These are phyloP conservation scores for Botrytis fragariae DNA, from an alignment of 2,329 filamentous ascomycete genomes.

Conservation along the genomic window DNA sequence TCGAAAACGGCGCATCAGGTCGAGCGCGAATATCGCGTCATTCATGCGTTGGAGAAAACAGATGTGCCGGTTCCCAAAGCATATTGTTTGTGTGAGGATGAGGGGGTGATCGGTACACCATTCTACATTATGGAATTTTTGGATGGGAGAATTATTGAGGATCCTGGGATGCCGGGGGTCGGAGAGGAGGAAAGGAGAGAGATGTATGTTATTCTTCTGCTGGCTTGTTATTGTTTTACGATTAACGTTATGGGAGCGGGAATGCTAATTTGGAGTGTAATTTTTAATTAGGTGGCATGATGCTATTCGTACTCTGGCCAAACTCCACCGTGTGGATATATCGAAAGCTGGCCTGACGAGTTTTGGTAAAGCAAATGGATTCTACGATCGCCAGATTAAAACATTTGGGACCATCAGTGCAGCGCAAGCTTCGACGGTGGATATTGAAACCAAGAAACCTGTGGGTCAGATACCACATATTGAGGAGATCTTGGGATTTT, in stretches of 20 bases:
- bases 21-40: conserved; percentile 90
- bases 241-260: neutral
- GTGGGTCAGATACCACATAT: conserved; percentile 86
- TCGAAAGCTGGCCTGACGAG: conserved; percentile 62
- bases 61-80: conserved; percentile 83
- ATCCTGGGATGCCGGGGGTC: conserved; percentile 76
- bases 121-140: conserved; percentile 99
- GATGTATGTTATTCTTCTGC: conserved; percentile 51
- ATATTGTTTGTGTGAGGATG: conserved; percentile 83
- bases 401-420: conserved; percentile 78
- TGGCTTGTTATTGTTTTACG: neutral
- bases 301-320: conserved; percentile 78
- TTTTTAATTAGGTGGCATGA: conserved; percentile 65
- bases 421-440: conserved; percentile 71
- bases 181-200: conserved; percentile 64
- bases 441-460: conserved; percentile 70
- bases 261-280: conserved; percentile 9
- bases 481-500: conserved; percentile 75
- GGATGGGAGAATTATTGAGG: conserved; percentile 89
- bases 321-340: conserved; percentile 74
- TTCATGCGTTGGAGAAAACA: conserved; percentile 75
- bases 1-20: conserved; percentile 95
- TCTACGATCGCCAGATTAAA: conserved; percentile 81
- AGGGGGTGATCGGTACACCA: conserved; percentile 74
- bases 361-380: conserved; percentile 73